Base-by-base conservation (phyloP, 805 yeast genomes). In the Candida easanensis region DNA sequence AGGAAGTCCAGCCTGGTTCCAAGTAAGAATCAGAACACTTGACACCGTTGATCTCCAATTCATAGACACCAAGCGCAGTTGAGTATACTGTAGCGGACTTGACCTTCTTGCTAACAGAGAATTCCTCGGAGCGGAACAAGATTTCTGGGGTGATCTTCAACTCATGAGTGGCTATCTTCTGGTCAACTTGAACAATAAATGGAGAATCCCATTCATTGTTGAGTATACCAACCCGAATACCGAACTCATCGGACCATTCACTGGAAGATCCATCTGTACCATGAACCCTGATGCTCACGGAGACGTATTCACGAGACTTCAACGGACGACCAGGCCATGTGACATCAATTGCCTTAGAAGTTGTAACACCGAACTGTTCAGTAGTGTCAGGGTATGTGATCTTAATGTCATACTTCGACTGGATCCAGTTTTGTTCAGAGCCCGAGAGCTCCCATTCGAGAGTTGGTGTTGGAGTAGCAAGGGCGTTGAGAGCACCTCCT, bases 1-100 rank as follows among this genome's bases (percentile, higher is more conserved):
- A 50, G 15, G 44, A 40, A 3, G 53, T 47, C 53, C 53, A 50
- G 5, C 51, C 49, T 7, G 53, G 53, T 3, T 37, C 49, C 5
- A 47, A 22, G 16, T 40, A 40, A 15, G 46, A 21, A 7, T 35
- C 33, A 20, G 49, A 39, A 13, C 47, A 43, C 5, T 35, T 32
- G 14, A 15, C 19, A 6, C 51, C 51, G 30, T 50, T 50, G 18
- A 50, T 30, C 36, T 50, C 53, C 16, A 50, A 25, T 18, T 50
- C 51, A 33, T 50, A 50, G 19, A 50, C 34, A 21, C 53, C 53
- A 13, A 49, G 36, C 3, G 49, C 50, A 5, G 53, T 49, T 11
- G 45, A 17, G 28, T 41, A 46, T 16, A 46, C 19, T 6, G 37
- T 49, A 4, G 50, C 53, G 18, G 30, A 22, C 35, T 39, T 46